Evolutionary conservation across 441 rosid genomes (phyloP), one percentile per base, ranked within the genome.

Genomic region (Populus hybrid): DNA sequence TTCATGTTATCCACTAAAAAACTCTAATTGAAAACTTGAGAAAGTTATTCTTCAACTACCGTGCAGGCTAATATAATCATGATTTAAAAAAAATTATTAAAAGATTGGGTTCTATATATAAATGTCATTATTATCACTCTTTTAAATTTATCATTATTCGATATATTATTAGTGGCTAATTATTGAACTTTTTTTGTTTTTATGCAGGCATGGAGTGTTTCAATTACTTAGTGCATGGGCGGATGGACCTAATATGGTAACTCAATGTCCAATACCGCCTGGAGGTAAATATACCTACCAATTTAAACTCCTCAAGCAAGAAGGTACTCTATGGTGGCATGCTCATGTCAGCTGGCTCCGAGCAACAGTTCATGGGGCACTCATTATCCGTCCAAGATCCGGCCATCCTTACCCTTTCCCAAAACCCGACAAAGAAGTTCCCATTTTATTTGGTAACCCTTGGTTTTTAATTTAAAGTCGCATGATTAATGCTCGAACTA

Each of bases 251-350:
- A 76, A 72, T 30, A 90, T 88, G 93, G 75, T 90, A 30, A 92
- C 97, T 3, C 99, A 95, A 11, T 94, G 99, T 71, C 99, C 98
- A 4, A 91, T 94, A 61, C 81, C 36, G 12, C 97, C 97, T 0
- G 93, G 91, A 12, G 72, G 66, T 14, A 88, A 82, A n/a, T 95
- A 88, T 73, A 88, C 92, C 0, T 92, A 95, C 83, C 87, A 73
- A 75, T 95, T 91, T 76, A 88, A 73, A 26, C 74, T 94, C 83
- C 79, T 80, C 24, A 61, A 78, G 8, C 98, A 94, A 72, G 99
- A 94, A 72, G 99, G 99, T n/a, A 91, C 98, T 21, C 88, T 93
- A 2, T 93, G 99, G 99, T 95, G 98, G 98, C 99, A 95, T 35
- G 97, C 99, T 69, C 99, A 95, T 26, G 67, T 84, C 61, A 89